Conservation (phyloP, 768 basidiomycete species). For the Leccinum subgranulosum region DNA sequence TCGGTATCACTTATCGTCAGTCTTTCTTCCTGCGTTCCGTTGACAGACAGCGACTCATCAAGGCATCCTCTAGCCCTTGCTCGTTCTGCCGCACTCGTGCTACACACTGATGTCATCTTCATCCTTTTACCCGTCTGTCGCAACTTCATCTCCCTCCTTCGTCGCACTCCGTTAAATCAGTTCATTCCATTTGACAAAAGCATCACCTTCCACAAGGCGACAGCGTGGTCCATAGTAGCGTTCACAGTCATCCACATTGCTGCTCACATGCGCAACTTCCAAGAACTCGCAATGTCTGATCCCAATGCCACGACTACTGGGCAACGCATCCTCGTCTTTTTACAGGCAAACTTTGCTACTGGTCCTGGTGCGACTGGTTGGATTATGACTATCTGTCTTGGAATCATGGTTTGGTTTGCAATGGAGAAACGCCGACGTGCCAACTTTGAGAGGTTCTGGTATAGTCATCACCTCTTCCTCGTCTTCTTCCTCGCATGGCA, state of each 20-base stretch:
- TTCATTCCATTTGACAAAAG: slow-evolving; percentile 94
- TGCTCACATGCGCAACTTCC: slow-evolving; percentile 88
- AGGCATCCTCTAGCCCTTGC: slow-evolving; percentile 60
- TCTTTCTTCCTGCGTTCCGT: slow-evolving; percentile 3
- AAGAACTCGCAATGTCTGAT: slow-evolving; percentile 56
- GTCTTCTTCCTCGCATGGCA: slow-evolving; percentile 95
- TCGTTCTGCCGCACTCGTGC: slow-evolving; percentile 81
- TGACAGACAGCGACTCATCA: background rate
- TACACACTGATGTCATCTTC: slow-evolving; percentile 90
- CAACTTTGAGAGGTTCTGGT: slow-evolving; percentile 89
- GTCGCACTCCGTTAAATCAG: slow-evolving; percentile 80
- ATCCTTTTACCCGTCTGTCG: slow-evolving; percentile 95
- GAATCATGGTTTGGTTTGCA: slow-evolving; percentile 81
- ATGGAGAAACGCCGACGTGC: slow-evolving; percentile 74
- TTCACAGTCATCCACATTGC: slow-evolving; percentile 72
- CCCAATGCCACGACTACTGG: slow-evolving; percentile 50
- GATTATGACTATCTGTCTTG: slow-evolving; percentile 78
- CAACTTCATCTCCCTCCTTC: slow-evolving; percentile 87
- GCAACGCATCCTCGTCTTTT: slow-evolving; percentile 64
- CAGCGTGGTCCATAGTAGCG: slow-evolving; percentile 85
- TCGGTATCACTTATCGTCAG: slow-evolving; percentile 78
- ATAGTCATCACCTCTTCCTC: slow-evolving; percentile 85
- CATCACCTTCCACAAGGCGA: slow-evolving; percentile 86
- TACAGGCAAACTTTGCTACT: slow-evolving; percentile 75
- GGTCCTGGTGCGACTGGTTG: slow-evolving; percentile 84